Evolutionary conservation across 768 basidiomycete genomes (phyloP).

Genomic region (Rhodotorula taiwanensis): DNA sequence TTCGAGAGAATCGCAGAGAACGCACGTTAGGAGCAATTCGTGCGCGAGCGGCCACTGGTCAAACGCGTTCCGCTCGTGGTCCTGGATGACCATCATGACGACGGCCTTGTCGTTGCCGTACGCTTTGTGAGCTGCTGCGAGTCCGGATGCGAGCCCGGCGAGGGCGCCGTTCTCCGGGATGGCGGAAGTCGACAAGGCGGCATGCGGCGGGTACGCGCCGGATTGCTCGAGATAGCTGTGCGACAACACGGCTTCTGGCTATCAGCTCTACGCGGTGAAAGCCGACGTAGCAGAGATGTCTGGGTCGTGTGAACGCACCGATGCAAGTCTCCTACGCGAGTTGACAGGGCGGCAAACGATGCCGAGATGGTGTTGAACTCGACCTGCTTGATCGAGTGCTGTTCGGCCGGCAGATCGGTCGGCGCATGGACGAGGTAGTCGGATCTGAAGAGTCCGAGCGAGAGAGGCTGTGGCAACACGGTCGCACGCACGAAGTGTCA

Average conservation of each 20-base stretch:
- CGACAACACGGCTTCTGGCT: too few relatives aligned
- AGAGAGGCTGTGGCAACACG: slow-evolving; percentile 74
- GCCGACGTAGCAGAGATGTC: too few relatives aligned
- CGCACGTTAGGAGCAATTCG: slow-evolving; percentile 68
- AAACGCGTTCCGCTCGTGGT: slow-evolving; percentile 84
- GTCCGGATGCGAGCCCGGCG: slow-evolving; percentile 61
- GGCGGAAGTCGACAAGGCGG: slow-evolving; percentile 51
- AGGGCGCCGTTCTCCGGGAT: slow-evolving; percentile 70
- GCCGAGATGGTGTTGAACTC: slow-evolving; percentile 97
- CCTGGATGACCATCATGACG: slow-evolving; percentile 83
- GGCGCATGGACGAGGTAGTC: slow-evolving; percentile 79
- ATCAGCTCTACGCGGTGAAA: too few relatives aligned
- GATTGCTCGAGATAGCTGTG: slow-evolving; percentile 54
- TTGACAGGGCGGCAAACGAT: slow-evolving; percentile 76
- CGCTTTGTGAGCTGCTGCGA: slow-evolving; percentile 70
- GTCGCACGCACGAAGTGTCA: too few relatives aligned
- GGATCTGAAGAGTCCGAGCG: slow-evolving; percentile 85
- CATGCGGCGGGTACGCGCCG: slow-evolving; percentile 59
- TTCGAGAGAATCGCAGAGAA: background rate
- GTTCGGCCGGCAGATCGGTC: background rate
- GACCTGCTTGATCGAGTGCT: slow-evolving; percentile 71
- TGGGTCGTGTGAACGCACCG: too few relatives aligned
- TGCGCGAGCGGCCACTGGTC: slow-evolving; percentile 88
- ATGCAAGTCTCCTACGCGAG: slow-evolving; percentile 64
- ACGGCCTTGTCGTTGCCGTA: slow-evolving; percentile 52